Conservation (phyloP, 1,139 yeast genomes). For the Yamadazyma sp. region DNA sequence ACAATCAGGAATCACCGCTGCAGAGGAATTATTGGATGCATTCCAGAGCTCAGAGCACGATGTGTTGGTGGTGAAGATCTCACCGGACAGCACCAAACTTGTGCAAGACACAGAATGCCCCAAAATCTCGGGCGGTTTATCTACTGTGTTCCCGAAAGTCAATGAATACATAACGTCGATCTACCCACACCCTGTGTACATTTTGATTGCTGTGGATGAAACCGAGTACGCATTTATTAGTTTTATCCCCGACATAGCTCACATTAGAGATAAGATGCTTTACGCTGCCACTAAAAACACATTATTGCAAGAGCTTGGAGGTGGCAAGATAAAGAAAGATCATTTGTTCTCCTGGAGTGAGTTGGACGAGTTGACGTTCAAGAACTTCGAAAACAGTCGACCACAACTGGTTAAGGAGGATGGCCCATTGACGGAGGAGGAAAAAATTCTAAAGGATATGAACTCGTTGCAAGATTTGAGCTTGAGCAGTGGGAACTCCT, state of each 20-base stretch:
- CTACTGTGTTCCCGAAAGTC: constrained; percentile 39
- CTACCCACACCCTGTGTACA: constrained; percentile 59
- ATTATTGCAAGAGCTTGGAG: constrained; percentile 68
- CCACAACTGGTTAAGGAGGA: constrained; percentile 24
- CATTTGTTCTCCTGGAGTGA: constrained; percentile 56
- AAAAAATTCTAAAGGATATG: constrained; percentile 49
- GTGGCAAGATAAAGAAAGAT: constrained; percentile 55
- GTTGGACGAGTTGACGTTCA: constrained; percentile 56
- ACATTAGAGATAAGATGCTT: constrained; percentile 84
- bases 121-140: constrained; percentile 18
- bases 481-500: constrained; percentile 13
- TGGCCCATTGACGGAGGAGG: constrained; percentile 63
- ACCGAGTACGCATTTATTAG: constrained; percentile 59
- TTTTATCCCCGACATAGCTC: constrained; percentile 84
- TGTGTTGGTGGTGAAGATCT: constrained; percentile 40
- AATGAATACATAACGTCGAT: constrained; percentile 27
- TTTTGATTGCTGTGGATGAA: constrained; percentile 40
- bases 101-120: constrained; percentile 39
- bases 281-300: constrained; percentile 90
- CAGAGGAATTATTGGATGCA: constrained; percentile 38
- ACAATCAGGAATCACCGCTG: constrained; percentile 67
- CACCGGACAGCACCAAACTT: constrained; percentile 48
- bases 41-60: constrained; percentile 24
- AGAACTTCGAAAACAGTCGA: constrained; percentile 39
- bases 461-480: constrained; percentile 37